These are phyloP conservation scores for Nannizzia gypsea DNA, from an alignment of 2,329 filamentous ascomycete genomes.

Conservation along the genomic window DNA sequence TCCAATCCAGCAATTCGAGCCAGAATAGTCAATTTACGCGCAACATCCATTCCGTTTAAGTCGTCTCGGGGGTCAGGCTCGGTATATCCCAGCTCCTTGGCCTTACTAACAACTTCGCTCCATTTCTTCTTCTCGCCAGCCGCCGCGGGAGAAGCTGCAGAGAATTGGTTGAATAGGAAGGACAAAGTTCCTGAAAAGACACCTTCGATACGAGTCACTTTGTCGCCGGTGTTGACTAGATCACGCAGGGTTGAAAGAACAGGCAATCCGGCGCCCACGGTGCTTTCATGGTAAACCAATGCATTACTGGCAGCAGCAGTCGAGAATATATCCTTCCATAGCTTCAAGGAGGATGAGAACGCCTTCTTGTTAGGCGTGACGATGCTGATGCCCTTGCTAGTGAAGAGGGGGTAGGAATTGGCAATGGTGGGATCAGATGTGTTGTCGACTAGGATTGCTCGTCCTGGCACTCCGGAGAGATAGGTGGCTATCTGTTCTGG, in stretches of 20 bases:
- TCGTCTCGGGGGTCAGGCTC: slow-evolving; percentile 81
- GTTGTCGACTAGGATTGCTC: slow-evolving; percentile 83
- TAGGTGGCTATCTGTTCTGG: slow-evolving; percentile 63
- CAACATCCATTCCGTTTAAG: slow-evolving; percentile 78
- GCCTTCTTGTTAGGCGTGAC: slow-evolving; percentile 98
- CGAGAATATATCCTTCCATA: slow-evolving; percentile 81
- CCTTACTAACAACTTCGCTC: slow-evolving; percentile 82
- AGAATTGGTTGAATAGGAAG: slow-evolving; percentile 96
- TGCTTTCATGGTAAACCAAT: slow-evolving; percentile 88
- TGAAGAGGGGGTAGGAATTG: slow-evolving; percentile 66
- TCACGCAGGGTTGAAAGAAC: slow-evolving; percentile 90
- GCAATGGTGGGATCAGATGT: slow-evolving; percentile 84
- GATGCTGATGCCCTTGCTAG: slow-evolving; percentile 72
- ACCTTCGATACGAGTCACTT: slow-evolving; percentile 84
- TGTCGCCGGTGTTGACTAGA: slow-evolving; percentile 84
- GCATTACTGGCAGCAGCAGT: slow-evolving; percentile 53
- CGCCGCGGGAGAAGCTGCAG: slow-evolving; percentile 52
- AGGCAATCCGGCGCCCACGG: slow-evolving; percentile 83
- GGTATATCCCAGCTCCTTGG: slow-evolving; percentile 85
- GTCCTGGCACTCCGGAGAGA: slow-evolving; percentile 63
- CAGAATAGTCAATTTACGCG: slow-evolving; percentile 90
- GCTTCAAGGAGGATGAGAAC: slow-evolving; percentile 66
- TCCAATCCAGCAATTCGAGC: slow-evolving; percentile 72
- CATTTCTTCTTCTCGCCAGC: slow-evolving; percentile 50
- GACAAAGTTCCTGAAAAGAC: slow-evolving; percentile 97